Base-by-base conservation (phyloP, 805 yeast genomes). In the Wickerhamiella alocasiicola region DNA sequence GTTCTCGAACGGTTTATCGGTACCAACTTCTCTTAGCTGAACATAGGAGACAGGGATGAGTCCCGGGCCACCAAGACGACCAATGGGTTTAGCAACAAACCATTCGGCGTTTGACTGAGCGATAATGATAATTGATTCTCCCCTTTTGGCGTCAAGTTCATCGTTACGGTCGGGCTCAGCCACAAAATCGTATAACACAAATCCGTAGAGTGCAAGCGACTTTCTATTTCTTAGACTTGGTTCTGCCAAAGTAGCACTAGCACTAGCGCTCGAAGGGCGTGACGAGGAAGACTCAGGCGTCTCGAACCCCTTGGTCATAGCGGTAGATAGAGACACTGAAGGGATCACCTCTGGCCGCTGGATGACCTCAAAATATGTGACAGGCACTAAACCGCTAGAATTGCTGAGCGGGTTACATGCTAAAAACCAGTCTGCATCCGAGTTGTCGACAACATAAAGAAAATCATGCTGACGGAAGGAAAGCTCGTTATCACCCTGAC, bases 51-150 rank as follows among this genome's bases (percentile, higher is more conserved):
- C 87, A 0, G 99, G 98, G 6, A 91, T 93, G 34, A 91, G 67
- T 1, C 99, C 98, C 0, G 97, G 97, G 1, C 96, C 98, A 19
- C 98, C 97, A 28, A 91, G 66, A 41, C 96, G 68, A 45, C 88
- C 93, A 31, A 91, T 81, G 11, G 95, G 95, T 58, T 91, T 91
- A 4, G 96, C 97, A 45, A 91, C 91, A 52, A 85, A 87, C 99
- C 99, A 91, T 62, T 93, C 99, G 49, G 68, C 81, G 42, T 84
- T 85, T 55, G 88, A 94, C 60, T 88, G 96, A 2, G 99, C 99
- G 61, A 95, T 88, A 9, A 93, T 75, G 23, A 87, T 81, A 46
- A 91, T 71, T 52, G 81, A 79, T 53, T 91, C 99, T 28, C 96
- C 96, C 1, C 81, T 81, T 21, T 60, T 55, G 2, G 88, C 83